Conservation (phyloP, 129 eudicot genomes). For the Lactuca saligna region DNA sequence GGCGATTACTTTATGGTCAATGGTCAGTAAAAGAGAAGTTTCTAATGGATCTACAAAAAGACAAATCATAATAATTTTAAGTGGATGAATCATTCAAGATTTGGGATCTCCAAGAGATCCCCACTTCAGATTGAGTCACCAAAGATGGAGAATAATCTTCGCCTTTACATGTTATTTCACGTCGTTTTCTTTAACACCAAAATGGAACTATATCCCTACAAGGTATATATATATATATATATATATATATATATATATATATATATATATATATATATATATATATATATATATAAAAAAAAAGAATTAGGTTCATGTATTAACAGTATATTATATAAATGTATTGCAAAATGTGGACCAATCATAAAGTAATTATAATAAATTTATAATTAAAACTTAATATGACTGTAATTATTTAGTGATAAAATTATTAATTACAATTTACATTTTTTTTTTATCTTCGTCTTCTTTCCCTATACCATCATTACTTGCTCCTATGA, state of each 20-base stretch:
- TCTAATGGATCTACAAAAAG: constrained; percentile 6
- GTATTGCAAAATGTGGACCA: too few relatives aligned
- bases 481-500: too few relatives aligned
- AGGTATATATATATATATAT: not conserved
- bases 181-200: constrained; percentile 19
- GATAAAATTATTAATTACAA: too few relatives aligned
- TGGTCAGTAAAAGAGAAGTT: constrained; percentile 17
- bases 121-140: constrained; percentile 4
- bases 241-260: not conserved
- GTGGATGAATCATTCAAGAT: constrained; percentile 24
- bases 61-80: constrained; percentile 13
- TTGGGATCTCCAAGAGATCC: constrained; percentile 18
- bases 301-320: too few relatives aligned
- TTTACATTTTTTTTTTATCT: too few relatives aligned
- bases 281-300: too few relatives aligned
- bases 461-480: too few relatives aligned
- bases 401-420: too few relatives aligned
- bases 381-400: too few relatives aligned
- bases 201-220: constrained; percentile 19
- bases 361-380: too few relatives aligned
- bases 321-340: too few relatives aligned
- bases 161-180: constrained; percentile 14
- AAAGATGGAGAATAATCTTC: constrained; percentile 10
- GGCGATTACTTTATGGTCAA: constrained; percentile 11
- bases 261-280: not conserved